These are phyloP conservation scores for Penicillium atrosanguineum DNA, from an alignment of 495 filamentous ascomycete genomes.

Conservation along the genomic window DNA sequence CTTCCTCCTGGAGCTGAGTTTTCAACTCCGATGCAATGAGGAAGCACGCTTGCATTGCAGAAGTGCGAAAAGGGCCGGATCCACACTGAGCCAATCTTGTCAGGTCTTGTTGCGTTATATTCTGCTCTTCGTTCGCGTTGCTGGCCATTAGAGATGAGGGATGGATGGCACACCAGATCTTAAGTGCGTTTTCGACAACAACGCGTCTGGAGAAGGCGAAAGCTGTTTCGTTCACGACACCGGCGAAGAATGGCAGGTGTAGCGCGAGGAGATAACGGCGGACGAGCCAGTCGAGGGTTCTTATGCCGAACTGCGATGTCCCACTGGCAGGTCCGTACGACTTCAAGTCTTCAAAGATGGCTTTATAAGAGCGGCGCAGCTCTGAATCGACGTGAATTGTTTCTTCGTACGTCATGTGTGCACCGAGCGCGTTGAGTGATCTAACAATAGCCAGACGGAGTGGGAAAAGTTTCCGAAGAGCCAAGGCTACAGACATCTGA, in stretches of 20 bases:
- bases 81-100: constrained; percentile 41
- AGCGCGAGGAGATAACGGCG: constrained; percentile 45
- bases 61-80: constrained; percentile 46
- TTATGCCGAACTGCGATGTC: constrained; percentile 33
- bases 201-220: constrained; percentile 51
- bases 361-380: constrained; percentile 33
- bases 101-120: neutral
- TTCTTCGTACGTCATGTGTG: constrained; percentile 34
- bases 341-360: constrained; percentile 35
- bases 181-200: constrained; percentile 48
- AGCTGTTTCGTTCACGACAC: constrained; percentile 31
- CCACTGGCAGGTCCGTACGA: constrained; percentile 15
- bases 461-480: constrained; percentile 45
- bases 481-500: constrained; percentile 41
- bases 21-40: constrained; percentile 48
- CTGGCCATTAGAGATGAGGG: constrained; percentile 28
- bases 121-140: neutral
- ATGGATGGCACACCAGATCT: constrained; percentile 45
- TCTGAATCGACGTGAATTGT: constrained; percentile 36
- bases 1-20: constrained; percentile 49
- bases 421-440: constrained; percentile 44
- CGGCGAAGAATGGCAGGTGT: constrained; percentile 48
- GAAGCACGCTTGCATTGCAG: constrained; percentile 39
- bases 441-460: constrained; percentile 45
- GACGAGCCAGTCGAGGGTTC: constrained; percentile 41